A percentile compares a stretch with the other conserved stretches of the same genome.
phyloP scores from a whole-genome alignment of 2,329 filamentous ascomycete species.

The Fusarium sp. region DNA sequence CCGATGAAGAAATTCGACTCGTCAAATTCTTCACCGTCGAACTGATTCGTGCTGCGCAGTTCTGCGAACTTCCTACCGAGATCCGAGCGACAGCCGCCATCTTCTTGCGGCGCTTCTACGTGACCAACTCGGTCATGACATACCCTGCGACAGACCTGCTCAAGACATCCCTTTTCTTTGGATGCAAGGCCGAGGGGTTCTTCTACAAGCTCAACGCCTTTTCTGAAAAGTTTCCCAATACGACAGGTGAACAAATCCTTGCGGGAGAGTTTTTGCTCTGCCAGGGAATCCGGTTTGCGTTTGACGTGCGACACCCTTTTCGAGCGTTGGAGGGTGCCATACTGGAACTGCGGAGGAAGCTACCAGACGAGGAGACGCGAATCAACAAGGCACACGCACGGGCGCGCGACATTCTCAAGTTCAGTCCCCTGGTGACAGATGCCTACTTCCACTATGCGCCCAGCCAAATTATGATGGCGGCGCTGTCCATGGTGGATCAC shows the following conservation, averaged over 20 bases:
- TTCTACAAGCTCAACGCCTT: slow-evolving; percentile 74
- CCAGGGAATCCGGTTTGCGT: slow-evolving; percentile 90
- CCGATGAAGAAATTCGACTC: slow-evolving; percentile 82
- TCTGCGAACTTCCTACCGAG: slow-evolving; percentile 61
- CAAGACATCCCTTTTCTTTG: slow-evolving; percentile 90
- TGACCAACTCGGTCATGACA: slow-evolving; percentile 95
- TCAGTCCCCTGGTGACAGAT: slow-evolving; percentile 85
- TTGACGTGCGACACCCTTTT: slow-evolving; percentile 92
- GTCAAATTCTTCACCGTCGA: slow-evolving; percentile 78
- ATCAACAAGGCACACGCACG: slow-evolving; percentile 72
- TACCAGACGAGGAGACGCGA: slow-evolving; percentile 65
- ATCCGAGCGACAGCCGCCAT: slow-evolving; percentile 77
- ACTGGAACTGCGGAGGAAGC: slow-evolving; percentile 78
- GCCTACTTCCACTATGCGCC: slow-evolving; percentile 98
- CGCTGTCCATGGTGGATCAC: slow-evolving; percentile 78
- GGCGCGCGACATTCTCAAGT: slow-evolving; percentile 78
- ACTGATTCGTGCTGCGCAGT: slow-evolving; percentile 64
- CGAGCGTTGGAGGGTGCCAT: slow-evolving; percentile 86
- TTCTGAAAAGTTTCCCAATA: slow-evolving; percentile 72
- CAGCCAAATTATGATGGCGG: slow-evolving; percentile 89
- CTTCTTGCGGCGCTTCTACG: slow-evolving; percentile 93
- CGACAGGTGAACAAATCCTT: slow-evolving; percentile 81
- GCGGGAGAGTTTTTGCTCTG: slow-evolving; percentile 93
- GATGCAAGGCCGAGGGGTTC: slow-evolving; percentile 89
- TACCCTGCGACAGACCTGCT: slow-evolving; percentile 91